Evolutionary conservation across 768 basidiomycete species (phyloP).

Genomic region (Mycena vitilis): DNA sequence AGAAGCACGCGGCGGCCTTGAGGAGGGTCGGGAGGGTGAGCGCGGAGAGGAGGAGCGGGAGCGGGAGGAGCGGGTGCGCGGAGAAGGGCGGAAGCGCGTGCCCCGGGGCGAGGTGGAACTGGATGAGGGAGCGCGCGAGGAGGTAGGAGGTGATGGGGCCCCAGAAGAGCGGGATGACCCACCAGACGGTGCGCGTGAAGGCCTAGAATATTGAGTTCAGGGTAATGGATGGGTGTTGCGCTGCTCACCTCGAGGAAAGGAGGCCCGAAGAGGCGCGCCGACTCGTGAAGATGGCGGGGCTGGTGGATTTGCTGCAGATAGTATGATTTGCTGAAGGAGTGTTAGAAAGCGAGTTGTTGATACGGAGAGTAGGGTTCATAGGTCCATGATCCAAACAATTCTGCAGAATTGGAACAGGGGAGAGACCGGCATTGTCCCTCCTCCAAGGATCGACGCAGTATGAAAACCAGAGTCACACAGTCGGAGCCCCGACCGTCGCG

Average conservation of each 20-base stretch:
- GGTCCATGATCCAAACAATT: constrained; percentile 3
- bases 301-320: constrained; percentile 98
- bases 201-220: constrained; percentile 53
- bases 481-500: too few species aligned
- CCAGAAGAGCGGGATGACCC: constrained; percentile 93
- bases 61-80: constrained; percentile 65
- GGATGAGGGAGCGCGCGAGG: constrained; percentile 82
- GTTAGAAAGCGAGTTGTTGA: too few species aligned
- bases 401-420: constrained; percentile 3
- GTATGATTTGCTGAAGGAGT: constrained; percentile 79
- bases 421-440: too few species aligned
- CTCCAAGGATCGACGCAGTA: too few species aligned
- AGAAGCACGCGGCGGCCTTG: constrained; percentile 76
- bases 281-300: constrained; percentile 86
- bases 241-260: constrained; percentile 78
- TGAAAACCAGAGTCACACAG: too few species aligned
- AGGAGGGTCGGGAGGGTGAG: constrained; percentile 59
- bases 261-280: constrained; percentile 89
- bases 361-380: too few species aligned
- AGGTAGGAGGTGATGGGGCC: constrained; percentile 86
- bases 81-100: constrained; percentile 73
- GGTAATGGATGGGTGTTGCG: neutral
- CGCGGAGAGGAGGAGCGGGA: constrained; percentile 58
- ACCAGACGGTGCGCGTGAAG: constrained; percentile 92
- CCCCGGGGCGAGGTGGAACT: constrained; percentile 65